These are phyloP conservation scores for Urtica urens DNA, from an alignment of 306 rosid species.

Conservation along the genomic window DNA sequence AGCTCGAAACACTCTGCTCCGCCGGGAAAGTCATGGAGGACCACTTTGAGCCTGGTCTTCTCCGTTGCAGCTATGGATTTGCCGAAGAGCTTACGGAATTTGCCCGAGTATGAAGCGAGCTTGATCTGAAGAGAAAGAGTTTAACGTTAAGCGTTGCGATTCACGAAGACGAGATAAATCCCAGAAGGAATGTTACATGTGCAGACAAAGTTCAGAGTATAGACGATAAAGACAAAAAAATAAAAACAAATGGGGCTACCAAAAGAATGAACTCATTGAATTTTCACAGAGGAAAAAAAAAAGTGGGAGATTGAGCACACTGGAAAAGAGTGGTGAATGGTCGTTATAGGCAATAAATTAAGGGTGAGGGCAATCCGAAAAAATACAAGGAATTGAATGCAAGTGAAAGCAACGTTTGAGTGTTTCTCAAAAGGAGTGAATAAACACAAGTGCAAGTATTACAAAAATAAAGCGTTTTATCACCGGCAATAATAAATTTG, in stretches of 20 bases:
- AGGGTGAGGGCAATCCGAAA: constrained; percentile 15
- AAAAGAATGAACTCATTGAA: constrained; percentile 30
- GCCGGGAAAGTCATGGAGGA: constrained; percentile 91
- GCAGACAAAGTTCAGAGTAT: not conserved
- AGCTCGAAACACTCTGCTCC: constrained; percentile 86
- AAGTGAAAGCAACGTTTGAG: constrained; percentile 28
- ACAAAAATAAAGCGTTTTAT: constrained; percentile 19
- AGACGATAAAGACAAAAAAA: constrained; percentile 1
- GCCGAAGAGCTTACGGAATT: constrained; percentile 56
- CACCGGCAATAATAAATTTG: constrained; percentile 38
- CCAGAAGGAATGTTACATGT: not conserved
- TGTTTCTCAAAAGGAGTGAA: constrained; percentile 32
- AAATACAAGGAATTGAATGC: constrained; percentile 20
- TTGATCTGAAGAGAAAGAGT: constrained; percentile 50
- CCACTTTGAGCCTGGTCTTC: constrained; percentile 43
- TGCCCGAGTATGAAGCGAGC: constrained; percentile 52
- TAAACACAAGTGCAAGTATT: constrained; percentile 18
- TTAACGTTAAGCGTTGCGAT: no score
- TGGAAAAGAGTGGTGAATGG: constrained; percentile 25
- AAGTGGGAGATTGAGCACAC: constrained; percentile 21
- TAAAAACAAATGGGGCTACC: constrained; percentile 16
- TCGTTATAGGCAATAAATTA: constrained; percentile 41
- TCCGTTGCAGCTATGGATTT: constrained; percentile 35
- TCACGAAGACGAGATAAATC: not conserved
- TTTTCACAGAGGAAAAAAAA: constrained; percentile 15